Conservation (phyloP, 208 protist species). For the Trypanosomatidae sp. region DNA sequence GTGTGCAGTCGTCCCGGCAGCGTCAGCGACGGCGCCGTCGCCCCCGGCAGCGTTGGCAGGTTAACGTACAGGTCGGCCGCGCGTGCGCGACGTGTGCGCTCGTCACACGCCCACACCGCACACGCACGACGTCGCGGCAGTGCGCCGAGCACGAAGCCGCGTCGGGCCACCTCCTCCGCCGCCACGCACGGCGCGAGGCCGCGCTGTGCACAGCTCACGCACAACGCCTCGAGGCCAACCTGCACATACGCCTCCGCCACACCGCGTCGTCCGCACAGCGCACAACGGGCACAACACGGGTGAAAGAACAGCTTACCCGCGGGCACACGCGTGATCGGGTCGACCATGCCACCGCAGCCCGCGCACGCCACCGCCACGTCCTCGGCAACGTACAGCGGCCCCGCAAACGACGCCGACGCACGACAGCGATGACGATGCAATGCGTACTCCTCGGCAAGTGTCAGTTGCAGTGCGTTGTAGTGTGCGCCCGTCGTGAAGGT, state of each 20-base stretch:
- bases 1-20: conserved; percentile 24
- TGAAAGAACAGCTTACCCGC: conserved; percentile 73
- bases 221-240: conserved; percentile 18
- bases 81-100: too few species aligned
- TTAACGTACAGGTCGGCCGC: too few species aligned
- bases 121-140: conserved; percentile 8
- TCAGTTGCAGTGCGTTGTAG: conserved; percentile 28
- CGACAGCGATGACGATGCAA: conserved; percentile 29
- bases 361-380: conserved; percentile 50
- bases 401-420: conserved; percentile 25
- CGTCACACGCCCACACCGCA: neutral
- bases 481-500: conserved; percentile 11
- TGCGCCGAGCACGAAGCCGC: too few species aligned
- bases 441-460: conserved; percentile 35
- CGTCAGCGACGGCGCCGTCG: conserved; percentile 31
- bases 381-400: conserved; percentile 60
- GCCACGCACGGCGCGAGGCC: conserved; percentile 24
- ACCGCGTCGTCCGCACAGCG: conserved; percentile 27
- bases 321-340: conserved; percentile 60
- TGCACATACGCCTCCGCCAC: conserved; percentile 38
- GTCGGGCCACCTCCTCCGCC: conserved; percentile 18
- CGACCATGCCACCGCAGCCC: conserved; percentile 45
- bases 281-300: conserved; percentile 40
- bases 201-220: conserved; percentile 13
- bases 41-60: conserved; percentile 16